Evolutionary conservation across 2,329 filamentous ascomycete genomes (phyloP).

Genomic region (Penicillium crustosum): DNA sequence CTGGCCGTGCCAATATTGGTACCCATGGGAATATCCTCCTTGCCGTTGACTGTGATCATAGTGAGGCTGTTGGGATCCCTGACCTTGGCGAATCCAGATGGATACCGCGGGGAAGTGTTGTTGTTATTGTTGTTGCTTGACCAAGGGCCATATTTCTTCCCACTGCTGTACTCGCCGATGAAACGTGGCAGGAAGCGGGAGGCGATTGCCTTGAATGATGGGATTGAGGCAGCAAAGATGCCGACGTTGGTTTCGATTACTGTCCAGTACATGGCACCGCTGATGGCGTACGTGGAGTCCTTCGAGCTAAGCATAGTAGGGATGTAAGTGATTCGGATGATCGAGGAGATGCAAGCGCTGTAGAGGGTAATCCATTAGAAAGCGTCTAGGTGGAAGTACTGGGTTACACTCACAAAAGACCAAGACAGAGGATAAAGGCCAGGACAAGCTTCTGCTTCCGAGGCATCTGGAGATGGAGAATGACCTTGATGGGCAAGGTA

Average conservation of each 20-base stretch:
- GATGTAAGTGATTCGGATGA: slow-evolving; percentile 50
- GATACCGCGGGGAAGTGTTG: slow-evolving; percentile 18
- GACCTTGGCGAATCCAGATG: slow-evolving; percentile 31
- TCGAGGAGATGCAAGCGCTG: slow-evolving; percentile 49
- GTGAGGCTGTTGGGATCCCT: slow-evolving; percentile 23
- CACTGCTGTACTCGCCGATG: slow-evolving; percentile 34
- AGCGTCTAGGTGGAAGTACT: background rate
- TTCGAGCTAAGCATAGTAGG: slow-evolving; percentile 43
- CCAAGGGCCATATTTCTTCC: slow-evolving; percentile 27
- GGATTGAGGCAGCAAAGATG: slow-evolving; percentile 46
- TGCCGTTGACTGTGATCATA: slow-evolving; percentile 19
- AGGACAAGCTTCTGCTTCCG: slow-evolving; percentile 50
- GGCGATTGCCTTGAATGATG: slow-evolving; percentile 43
- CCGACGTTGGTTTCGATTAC: slow-evolving; percentile 46
- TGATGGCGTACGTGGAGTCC: slow-evolving; percentile 40
- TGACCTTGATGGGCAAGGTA: slow-evolving; percentile 51
- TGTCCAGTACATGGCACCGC: slow-evolving; percentile 48
- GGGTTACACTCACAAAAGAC: slow-evolving; percentile 43
- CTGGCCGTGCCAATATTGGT: slow-evolving; percentile 25
- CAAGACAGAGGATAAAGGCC: slow-evolving; percentile 51
- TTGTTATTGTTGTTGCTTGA: slow-evolving; percentile 8
- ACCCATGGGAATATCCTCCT: slow-evolving; percentile 21
- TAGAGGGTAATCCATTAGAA: background rate
- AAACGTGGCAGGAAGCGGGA: slow-evolving; percentile 47
- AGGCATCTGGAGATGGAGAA: slow-evolving; percentile 50